Conservation (phyloP, 2,329 filamentous ascomycete species). For the Exophiala bonariae region DNA sequence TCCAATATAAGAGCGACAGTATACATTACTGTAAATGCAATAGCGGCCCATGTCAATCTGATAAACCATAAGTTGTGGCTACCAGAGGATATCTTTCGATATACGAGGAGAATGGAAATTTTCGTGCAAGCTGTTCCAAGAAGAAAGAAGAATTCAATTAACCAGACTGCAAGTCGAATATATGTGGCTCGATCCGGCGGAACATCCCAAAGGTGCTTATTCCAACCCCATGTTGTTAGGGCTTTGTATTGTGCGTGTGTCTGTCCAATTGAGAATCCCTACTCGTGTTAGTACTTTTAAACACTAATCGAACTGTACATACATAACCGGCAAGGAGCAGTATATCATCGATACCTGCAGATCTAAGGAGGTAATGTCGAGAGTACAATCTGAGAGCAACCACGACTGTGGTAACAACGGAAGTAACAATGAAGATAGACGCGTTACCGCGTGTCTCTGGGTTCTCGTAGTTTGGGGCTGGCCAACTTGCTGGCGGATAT, state of each 20-base stretch:
- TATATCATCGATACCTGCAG: conserved; percentile 15
- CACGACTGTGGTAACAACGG: conserved; percentile 6
- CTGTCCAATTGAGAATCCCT: conserved; percentile 19
- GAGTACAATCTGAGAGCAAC: conserved; percentile 16
- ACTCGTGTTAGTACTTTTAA: background rate
- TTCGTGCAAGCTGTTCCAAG: conserved; percentile 18
- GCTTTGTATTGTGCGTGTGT: conserved; percentile 16
- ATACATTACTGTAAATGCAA: conserved; percentile 13
- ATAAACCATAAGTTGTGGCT: conserved; percentile 18
- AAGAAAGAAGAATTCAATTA: conserved; percentile 21
- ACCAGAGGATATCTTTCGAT: conserved; percentile 15
- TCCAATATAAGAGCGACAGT: conserved; percentile 13
- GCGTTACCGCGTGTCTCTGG: conserved; percentile 12
- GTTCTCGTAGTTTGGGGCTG: conserved; percentile 13
- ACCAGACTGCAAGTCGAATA: conserved; percentile 15
- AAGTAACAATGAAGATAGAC: conserved; percentile 12
- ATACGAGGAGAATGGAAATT: conserved; percentile 19
- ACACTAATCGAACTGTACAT: background rate
- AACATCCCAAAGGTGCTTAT: conserved; percentile 20
- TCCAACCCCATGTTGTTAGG: conserved; percentile 17
- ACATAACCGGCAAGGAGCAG: conserved; percentile 17
- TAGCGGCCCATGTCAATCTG: conserved; percentile 14
- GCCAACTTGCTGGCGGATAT: conserved; percentile 12
- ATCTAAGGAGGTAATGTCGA: conserved; percentile 8
- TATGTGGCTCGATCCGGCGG: conserved; percentile 6